Conservation (phyloP, 495 filamentous ascomycete species). For the Penicillium ucsense region DNA sequence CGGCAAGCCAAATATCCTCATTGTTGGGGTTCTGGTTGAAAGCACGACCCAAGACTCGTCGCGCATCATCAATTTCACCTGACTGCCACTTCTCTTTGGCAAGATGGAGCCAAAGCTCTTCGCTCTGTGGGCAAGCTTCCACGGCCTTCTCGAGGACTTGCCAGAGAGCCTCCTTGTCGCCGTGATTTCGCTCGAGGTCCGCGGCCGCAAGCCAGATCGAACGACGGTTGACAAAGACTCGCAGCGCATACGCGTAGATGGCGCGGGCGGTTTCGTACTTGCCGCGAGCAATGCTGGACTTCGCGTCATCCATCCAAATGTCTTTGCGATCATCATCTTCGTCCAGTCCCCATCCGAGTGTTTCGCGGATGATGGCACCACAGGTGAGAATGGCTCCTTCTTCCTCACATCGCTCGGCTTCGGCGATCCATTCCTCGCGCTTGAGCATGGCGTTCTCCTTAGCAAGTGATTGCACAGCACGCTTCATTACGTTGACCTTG, state of each 20-base stretch:
- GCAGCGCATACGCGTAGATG: slow-evolving; percentile 84
- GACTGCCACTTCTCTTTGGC: slow-evolving; percentile 88
- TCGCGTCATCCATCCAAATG: slow-evolving; percentile 89
- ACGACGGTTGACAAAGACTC: slow-evolving; percentile 74
- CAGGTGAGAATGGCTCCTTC: slow-evolving; percentile 85
- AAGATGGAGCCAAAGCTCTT: slow-evolving; percentile 92
- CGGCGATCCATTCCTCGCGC: slow-evolving; percentile 91
- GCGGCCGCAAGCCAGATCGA: slow-evolving; percentile 82
- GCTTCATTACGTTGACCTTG: slow-evolving; percentile 86
- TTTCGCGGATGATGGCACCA: slow-evolving; percentile 80
- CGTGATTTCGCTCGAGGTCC: slow-evolving; percentile 85
- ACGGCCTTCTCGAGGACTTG: slow-evolving; percentile 85
- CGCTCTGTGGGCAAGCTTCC: slow-evolving; percentile 80
- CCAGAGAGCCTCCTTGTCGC: slow-evolving; percentile 72
- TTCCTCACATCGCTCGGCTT: slow-evolving; percentile 90
- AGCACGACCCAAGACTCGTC: slow-evolving; percentile 70
- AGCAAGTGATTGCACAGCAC: slow-evolving; percentile 80
- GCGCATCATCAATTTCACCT: slow-evolving; percentile 74
- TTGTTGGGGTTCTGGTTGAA: slow-evolving; percentile 92
- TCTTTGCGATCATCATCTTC: slow-evolving; percentile 96
- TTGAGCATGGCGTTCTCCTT: slow-evolving; percentile 92
- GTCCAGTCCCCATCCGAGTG: slow-evolving; percentile 85
- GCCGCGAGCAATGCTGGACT: slow-evolving; percentile 62
- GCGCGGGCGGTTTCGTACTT: slow-evolving; percentile 84
- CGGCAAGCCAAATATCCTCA: slow-evolving; percentile 93